A percentile compares a stretch with the other conserved stretches of the same genome.
These are phyloP conservation scores for Tuber aestivum DNA, from an alignment of 495 filamentous ascomycete species.

Conservation along the genomic window DNA sequence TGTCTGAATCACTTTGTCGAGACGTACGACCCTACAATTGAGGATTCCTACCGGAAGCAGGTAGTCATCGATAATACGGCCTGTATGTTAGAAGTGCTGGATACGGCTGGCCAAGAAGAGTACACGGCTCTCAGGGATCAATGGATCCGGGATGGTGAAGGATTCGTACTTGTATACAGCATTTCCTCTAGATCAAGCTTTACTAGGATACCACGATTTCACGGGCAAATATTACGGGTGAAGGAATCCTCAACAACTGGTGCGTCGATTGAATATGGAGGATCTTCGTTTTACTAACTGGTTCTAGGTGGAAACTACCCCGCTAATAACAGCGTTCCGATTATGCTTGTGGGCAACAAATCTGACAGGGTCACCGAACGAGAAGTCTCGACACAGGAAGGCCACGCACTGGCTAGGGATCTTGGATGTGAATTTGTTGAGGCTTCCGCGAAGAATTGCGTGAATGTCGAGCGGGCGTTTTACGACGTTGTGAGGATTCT, in stretches of 20 bases:
- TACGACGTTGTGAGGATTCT: constrained; percentile 93
- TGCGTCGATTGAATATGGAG: constrained; percentile 56
- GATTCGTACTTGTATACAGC: constrained; percentile 95
- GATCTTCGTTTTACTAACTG: constrained; percentile 57
- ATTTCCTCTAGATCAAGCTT: constrained; percentile 95
- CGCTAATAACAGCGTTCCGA: constrained; percentile 56
- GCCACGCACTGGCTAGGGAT: constrained; percentile 82
- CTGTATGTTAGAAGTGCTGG: constrained; percentile 97
- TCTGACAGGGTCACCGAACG: constrained; percentile 92
- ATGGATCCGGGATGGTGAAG: constrained; percentile 97
- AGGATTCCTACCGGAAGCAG: constrained; percentile 97
- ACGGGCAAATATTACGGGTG: constrained; percentile 93
- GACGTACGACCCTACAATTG: constrained; percentile 94
- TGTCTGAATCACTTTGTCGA: constrained; percentile 76
- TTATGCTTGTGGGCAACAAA: constrained; percentile 99
- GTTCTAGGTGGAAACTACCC: constrained; percentile 52
- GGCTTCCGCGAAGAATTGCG: constrained; percentile 97
- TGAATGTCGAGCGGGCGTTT: constrained; percentile 98
- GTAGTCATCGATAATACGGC: constrained; percentile 94
- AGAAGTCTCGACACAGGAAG: constrained; percentile 94
- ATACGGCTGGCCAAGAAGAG: constrained; percentile 98
- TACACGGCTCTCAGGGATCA: constrained; percentile 96
- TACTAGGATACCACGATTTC: constrained; percentile 86
- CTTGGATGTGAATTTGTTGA: constrained; percentile 96
- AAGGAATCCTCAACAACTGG: constrained; percentile 82